Percentiles rank a stretch among this genome's conserved stretches.
phyloP scores from a whole-genome alignment of 2,329 filamentous ascomycete genomes.

The Colletotrichum sidae region DNA sequence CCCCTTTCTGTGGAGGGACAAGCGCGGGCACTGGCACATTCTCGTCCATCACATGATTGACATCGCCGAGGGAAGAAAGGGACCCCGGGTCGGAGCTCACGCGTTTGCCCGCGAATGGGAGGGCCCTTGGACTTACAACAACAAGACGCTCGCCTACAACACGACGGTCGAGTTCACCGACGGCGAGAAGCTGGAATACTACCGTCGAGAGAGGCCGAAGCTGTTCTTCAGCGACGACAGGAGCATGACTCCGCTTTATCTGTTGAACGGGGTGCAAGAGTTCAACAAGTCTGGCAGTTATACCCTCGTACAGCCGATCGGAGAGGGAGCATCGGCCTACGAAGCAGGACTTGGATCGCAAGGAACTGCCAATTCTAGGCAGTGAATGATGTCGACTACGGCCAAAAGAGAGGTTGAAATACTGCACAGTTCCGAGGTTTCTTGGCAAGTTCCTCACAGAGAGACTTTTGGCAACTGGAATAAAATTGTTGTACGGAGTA shows the following conservation, averaged over 20 bases:
- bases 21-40: conserved; percentile 47
- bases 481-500: too few species aligned
- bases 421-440: too few species aligned
- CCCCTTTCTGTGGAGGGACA: conserved; percentile 49
- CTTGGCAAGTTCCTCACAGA: too few species aligned
- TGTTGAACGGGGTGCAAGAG: conserved; percentile 60
- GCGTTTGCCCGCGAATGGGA: conserved; percentile 42
- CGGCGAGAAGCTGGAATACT: conserved; percentile 51
- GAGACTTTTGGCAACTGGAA: too few species aligned
- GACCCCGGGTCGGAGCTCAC: conserved; percentile 45
- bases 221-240: conserved; percentile 60
- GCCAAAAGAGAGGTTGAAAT: too few species aligned
- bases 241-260: conserved; percentile 57
- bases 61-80: conserved; percentile 43
- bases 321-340: conserved; percentile 14
- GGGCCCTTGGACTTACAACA: conserved; percentile 46
- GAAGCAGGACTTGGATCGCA: conserved; percentile 8
- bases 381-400: neutral
- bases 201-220: conserved; percentile 60
- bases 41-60: conserved; percentile 47
- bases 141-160: conserved; percentile 42
- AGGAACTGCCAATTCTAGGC: neutral
- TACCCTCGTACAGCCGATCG: conserved; percentile 42
- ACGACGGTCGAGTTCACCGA: conserved; percentile 50
- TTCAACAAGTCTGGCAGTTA: conserved; percentile 43